phyloP scores from a whole-genome alignment of 495 filamentous ascomycete species.

The Aspergillus sparsus region DNA sequence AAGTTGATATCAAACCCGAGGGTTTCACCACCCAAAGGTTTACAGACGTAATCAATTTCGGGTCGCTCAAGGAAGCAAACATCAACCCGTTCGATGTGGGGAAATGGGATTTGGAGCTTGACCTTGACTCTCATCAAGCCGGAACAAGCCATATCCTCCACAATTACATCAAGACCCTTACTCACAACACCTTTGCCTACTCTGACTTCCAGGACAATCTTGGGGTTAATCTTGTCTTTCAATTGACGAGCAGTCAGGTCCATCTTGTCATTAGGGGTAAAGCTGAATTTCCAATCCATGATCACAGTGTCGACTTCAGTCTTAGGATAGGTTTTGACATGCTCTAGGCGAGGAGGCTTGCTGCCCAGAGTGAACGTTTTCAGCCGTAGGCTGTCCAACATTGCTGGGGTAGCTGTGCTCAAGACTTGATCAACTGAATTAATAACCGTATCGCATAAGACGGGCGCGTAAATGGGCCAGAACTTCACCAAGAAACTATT shows the following conservation, averaged over 20 bases:
- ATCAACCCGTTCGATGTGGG: constrained; percentile 89
- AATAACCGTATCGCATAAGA: constrained; percentile 89
- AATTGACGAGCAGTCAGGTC: constrained; percentile 89
- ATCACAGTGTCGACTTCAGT: constrained; percentile 91
- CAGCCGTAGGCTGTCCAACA: constrained; percentile 89
- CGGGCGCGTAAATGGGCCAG: constrained; percentile 97
- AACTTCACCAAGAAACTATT: constrained; percentile 99
- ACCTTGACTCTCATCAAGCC: constrained; percentile 96
- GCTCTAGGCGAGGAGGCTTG: constrained; percentile 93
- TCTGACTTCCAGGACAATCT: constrained; percentile 89
- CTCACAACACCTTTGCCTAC: constrained; percentile 92
- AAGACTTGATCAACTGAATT: constrained; percentile 93
- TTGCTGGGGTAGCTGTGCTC: constrained; percentile 84
- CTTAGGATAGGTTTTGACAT: constrained; percentile 97
- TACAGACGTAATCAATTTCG: constrained; percentile 93
- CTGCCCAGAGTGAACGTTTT: constrained; percentile 89
- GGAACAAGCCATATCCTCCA: constrained; percentile 94
- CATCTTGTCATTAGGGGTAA: constrained; percentile 89
- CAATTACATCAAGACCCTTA: constrained; percentile 95
- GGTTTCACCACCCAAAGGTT: constrained; percentile 91
- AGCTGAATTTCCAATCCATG: constrained; percentile 99
- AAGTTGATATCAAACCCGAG: constrained; percentile 99
- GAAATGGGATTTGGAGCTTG: constrained; percentile 94
- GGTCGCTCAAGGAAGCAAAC: constrained; percentile 80
- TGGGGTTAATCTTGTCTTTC: constrained; percentile 95